Percentiles rank a stretch among this genome's conserved stretches.
These are phyloP conservation scores for Epithele typhae DNA, from an alignment of 768 basidiomycete genomes.

Conservation along the genomic window DNA sequence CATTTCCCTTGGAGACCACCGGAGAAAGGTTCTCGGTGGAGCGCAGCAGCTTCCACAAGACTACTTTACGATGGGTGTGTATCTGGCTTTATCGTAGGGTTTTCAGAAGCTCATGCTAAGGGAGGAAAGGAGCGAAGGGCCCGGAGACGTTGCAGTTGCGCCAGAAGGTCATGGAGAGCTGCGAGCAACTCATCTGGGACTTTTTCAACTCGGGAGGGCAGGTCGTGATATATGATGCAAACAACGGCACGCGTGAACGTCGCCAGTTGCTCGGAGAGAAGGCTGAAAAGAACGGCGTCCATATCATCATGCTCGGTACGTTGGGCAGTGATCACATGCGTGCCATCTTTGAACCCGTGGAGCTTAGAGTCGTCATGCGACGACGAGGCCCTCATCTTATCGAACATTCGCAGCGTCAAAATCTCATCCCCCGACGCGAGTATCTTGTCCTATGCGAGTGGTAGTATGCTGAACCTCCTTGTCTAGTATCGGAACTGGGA, in stretches of 20 bases:
- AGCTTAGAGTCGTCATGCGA: conserved; percentile 82
- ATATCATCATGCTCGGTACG: conserved; percentile 90
- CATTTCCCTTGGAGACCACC: conserved; percentile 92
- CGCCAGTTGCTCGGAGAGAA: conserved; percentile 75
- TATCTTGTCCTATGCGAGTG: conserved; percentile 9
- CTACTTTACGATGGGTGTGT: conserved; percentile 81
- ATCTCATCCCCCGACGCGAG: conserved; percentile 96
- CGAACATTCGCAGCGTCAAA: conserved; percentile 94
- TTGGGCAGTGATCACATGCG: too few relatives aligned
- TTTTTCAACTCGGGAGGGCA: conserved; percentile 88
- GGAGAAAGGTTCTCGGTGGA: conserved; percentile 84
- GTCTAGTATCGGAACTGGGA: conserved; percentile 90
- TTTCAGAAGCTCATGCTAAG: conserved; percentile 6
- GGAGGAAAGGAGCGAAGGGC: conserved; percentile 58
- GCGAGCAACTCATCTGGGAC: conserved; percentile 85
- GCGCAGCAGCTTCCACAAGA: conserved; percentile 86
- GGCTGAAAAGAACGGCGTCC: conserved; percentile 82
- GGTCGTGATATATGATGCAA: conserved; percentile 98
- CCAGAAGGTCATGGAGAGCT: conserved; percentile 69
- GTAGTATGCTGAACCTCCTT: too few relatives aligned
- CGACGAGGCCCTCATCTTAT: conserved; percentile 87
- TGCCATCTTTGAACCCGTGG: background rate
- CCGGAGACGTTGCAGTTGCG: conserved; percentile 77
- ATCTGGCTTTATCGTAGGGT: background rate
- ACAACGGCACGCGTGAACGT: conserved; percentile 73